A percentile compares a stretch with the other conserved stretches of the same genome.
Conservation (phyloP, 2,329 filamentous ascomycete species). For the Colletotrichum spinosum region DNA sequence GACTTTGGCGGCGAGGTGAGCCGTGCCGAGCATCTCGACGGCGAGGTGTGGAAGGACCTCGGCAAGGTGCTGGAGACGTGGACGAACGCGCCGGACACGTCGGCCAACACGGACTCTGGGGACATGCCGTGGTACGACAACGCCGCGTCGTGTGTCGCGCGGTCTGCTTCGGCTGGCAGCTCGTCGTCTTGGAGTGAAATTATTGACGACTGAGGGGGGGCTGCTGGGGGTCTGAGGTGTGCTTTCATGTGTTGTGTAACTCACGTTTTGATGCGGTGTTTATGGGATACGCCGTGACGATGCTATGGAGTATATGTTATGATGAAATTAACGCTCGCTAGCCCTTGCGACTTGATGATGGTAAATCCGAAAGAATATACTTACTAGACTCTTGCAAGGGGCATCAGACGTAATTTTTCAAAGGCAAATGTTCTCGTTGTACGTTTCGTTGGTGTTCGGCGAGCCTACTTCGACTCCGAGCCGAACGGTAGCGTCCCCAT, state of each 20-base stretch:
- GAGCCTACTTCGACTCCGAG: too few relatives aligned
- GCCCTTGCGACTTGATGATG: too few relatives aligned
- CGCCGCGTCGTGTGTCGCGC: background rate
- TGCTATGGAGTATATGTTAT: too few relatives aligned
- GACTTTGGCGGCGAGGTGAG: constrained; percentile 19
- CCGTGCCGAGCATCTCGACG: constrained; percentile 20
- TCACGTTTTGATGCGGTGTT: background rate
- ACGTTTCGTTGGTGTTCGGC: too few relatives aligned
- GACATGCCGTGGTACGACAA: constrained; percentile 26
- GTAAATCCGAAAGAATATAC: too few relatives aligned
- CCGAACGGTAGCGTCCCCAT: too few relatives aligned
- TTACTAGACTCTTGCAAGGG: too few relatives aligned
- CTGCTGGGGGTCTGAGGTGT: background rate
- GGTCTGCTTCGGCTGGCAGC: background rate
- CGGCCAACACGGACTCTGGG: constrained; percentile 17
- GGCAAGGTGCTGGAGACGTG: constrained; percentile 23
- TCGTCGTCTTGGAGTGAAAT: constrained; percentile 16
- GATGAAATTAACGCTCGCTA: too few relatives aligned
- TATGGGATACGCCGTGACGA: too few relatives aligned
- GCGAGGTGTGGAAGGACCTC: constrained; percentile 12
- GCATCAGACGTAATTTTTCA: too few relatives aligned
- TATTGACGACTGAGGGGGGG: constrained; percentile 3
- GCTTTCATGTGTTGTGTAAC: background rate
- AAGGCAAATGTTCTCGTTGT: too few relatives aligned
- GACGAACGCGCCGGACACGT: constrained; percentile 27